Evolutionary conservation across 2,329 filamentous ascomycete species (phyloP).

Genomic region (Hymenoscyphus linearis): DNA sequence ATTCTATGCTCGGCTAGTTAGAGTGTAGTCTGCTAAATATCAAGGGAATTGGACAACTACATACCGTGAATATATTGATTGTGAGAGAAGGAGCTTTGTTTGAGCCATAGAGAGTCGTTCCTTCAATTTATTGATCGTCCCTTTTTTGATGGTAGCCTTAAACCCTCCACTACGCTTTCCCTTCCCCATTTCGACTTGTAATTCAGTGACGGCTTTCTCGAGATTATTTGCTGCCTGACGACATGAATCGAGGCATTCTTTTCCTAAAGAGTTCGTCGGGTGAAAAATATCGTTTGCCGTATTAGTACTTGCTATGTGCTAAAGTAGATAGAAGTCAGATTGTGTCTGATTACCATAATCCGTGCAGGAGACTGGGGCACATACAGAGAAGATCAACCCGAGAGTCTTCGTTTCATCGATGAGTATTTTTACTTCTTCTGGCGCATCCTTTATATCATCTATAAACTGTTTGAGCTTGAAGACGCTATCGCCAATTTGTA

Average conservation of each 20-base stretch:
- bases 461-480: conserved; percentile 5
- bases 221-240: background rate
- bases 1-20: background rate
- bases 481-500: conserved; percentile 5
- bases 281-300: background rate
- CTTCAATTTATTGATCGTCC: conserved; percentile 3
- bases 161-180: background rate
- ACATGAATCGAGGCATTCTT: background rate
- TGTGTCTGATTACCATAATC: background rate
- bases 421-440: conserved; percentile 1
- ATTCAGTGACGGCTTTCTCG: background rate
- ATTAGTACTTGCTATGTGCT: background rate
- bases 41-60: background rate
- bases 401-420: background rate
- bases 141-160: background rate
- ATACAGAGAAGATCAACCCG: background rate
- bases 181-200: background rate
- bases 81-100: background rate
- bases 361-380: background rate
- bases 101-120: conserved; percentile 1
- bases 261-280: background rate
- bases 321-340: background rate
- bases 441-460: conserved; percentile 5
- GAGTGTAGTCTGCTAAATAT: background rate
- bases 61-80: background rate